Conservation (phyloP, 371 early-diverging fungal genomes). For the Mucor velutinosus region DNA sequence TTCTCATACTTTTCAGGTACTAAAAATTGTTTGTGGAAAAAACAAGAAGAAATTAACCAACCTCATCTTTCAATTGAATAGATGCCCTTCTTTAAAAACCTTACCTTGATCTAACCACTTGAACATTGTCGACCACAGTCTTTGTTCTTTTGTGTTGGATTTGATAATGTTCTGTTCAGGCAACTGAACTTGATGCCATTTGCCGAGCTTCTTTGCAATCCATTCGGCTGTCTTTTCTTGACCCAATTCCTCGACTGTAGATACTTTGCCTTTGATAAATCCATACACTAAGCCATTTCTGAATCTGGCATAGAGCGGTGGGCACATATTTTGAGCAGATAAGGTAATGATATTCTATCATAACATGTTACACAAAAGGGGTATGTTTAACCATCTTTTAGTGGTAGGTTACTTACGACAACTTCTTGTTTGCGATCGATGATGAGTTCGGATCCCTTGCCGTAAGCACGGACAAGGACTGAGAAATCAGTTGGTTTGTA, state of each 20-base stretch:
- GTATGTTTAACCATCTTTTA: not conserved
- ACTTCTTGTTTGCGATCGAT: conserved; percentile 92
- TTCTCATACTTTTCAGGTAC: conserved; percentile 72
- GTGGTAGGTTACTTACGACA: conserved; percentile 58
- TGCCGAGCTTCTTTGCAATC: conserved; percentile 79
- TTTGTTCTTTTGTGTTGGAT: conserved; percentile 37
- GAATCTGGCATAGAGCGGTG: conserved; percentile 87
- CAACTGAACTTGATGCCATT: conserved; percentile 76
- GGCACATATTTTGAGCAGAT: conserved; percentile 70
- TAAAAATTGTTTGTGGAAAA: not conserved
- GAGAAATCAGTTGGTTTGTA: conserved; percentile 63
- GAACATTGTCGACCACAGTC: conserved; percentile 76
- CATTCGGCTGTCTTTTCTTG: conserved; percentile 69
- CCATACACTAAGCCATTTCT: conserved; percentile 92
- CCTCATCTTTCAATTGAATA: not conserved
- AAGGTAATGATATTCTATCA: conserved; percentile 80
- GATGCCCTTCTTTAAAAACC: not conserved
- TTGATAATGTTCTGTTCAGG: conserved; percentile 14
- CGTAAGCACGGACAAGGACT: conserved; percentile 89
- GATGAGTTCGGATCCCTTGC: conserved; percentile 81
- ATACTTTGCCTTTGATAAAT: conserved; percentile 77
- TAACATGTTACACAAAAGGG: conserved; percentile 11
- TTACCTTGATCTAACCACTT: conserved; percentile 81
- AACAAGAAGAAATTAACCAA: not conserved
- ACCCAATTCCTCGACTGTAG: conserved; percentile 71